Evolutionary conservation across 2,329 filamentous ascomycete genomes (phyloP).

Genomic region (Trichoderma semiorbis): DNA sequence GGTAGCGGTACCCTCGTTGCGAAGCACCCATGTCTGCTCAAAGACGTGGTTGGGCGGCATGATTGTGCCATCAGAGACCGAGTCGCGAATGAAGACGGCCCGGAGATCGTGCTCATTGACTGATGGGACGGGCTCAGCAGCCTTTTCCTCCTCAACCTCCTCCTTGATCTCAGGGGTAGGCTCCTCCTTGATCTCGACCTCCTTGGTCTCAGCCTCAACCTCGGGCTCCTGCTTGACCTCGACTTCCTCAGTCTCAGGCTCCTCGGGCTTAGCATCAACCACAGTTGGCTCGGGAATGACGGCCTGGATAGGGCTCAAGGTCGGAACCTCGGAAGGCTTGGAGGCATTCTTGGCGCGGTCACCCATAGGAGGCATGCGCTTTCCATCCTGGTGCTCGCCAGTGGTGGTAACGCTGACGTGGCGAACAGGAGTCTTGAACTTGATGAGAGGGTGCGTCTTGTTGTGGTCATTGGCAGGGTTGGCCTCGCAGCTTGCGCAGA

Average conservation of each 20-base stretch:
- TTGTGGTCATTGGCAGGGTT: slow-evolving; percentile 83
- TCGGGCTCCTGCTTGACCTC: slow-evolving; percentile 26
- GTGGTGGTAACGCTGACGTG: slow-evolving; percentile 83
- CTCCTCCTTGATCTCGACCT: slow-evolving; percentile 1
- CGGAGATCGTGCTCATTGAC: slow-evolving; percentile 36
- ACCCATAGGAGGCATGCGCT: slow-evolving; percentile 66
- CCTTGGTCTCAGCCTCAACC: neutral
- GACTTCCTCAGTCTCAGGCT: slow-evolving; percentile 32
- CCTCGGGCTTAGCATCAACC: slow-evolving; percentile 65
- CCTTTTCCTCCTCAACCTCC: slow-evolving; percentile 26
- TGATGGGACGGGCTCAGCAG: slow-evolving; percentile 17
- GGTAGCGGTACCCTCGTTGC: slow-evolving; percentile 71
- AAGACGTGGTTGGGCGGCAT: slow-evolving; percentile 71
- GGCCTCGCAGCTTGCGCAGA: slow-evolving; percentile 92
- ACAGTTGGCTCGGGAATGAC: slow-evolving; percentile 64
- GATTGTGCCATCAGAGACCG: slow-evolving; percentile 71
- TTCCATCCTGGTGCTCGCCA: slow-evolving; percentile 69
- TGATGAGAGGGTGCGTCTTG: slow-evolving; percentile 93
- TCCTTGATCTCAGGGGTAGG: slow-evolving; percentile 23
- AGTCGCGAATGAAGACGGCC: slow-evolving; percentile 72
- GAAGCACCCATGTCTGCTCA: slow-evolving; percentile 86
- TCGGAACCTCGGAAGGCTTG: slow-evolving; percentile 45
- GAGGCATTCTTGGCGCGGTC: slow-evolving; percentile 50
- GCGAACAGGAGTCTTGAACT: slow-evolving; percentile 90
- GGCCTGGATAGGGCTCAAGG: slow-evolving; percentile 45